phyloP scores from a whole-genome alignment of 2,329 filamentous ascomycete genomes.

The Trichoderma pleuroti region DNA sequence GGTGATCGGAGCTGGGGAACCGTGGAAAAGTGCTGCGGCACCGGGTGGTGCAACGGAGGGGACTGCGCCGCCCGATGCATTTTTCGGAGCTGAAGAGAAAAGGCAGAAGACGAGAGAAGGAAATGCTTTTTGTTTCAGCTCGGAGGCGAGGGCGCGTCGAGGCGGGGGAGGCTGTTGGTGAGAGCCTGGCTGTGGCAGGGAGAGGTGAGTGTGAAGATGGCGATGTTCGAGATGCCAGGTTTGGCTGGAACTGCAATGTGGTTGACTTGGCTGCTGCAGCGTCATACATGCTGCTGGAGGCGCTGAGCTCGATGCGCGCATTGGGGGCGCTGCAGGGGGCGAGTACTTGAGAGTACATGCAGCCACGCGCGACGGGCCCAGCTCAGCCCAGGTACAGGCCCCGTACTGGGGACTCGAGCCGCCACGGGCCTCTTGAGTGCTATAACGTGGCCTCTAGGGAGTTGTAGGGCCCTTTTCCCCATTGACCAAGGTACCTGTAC shows the following conservation, averaged over 20 bases:
- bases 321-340: not conserved
- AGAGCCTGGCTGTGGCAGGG: not conserved
- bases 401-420: not conserved
- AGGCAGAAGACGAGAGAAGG: conserved; percentile 16
- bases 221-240: conserved; percentile 12
- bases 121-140: conserved; percentile 21
- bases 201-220: not conserved
- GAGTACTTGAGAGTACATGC: not conserved
- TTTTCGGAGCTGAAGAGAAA: conserved; percentile 7
- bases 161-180: not conserved
- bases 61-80: conserved; percentile 90
- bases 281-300: conserved; percentile 24
- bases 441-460: conserved; percentile 8
- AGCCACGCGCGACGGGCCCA: not conserved
- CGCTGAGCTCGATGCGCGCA: not conserved
- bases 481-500: no score
- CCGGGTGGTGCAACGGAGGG: conserved; percentile 92
- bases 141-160: not conserved
- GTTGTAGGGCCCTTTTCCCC: not conserved
- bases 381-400: not conserved
- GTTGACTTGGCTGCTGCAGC: conserved; percentile 29
- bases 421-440: not conserved
- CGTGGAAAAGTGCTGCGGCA: conserved; percentile 96
- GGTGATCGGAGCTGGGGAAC: conserved; percentile 96
- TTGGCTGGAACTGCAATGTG: conserved; percentile 28